A percentile compares a stretch with the other conserved stretches of the same genome.
Conservation (phyloP, 805 yeast genomes). For the Ogataea paraovalis region DNA sequence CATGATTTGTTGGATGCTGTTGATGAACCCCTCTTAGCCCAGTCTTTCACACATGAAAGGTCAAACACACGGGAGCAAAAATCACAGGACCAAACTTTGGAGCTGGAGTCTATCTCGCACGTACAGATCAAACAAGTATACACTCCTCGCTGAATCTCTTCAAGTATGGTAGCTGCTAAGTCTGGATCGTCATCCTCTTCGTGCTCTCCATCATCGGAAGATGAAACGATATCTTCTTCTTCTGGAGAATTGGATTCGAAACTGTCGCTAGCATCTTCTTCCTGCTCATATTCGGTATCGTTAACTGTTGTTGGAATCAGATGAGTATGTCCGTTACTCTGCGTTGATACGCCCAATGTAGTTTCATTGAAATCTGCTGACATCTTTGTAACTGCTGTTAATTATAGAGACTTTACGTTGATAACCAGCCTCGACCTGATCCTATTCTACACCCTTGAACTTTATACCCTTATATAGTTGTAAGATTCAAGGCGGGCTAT, state of each 20-base stretch:
- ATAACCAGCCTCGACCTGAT: too few species aligned
- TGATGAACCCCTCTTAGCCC: conserved; percentile 78
- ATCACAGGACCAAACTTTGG: conserved; percentile 75
- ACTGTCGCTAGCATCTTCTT: neutral
- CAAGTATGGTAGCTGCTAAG: conserved; percentile 39
- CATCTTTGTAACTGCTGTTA: too few species aligned
- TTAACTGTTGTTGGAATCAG: neutral
- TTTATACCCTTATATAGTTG: too few species aligned
- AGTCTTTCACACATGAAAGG: conserved; percentile 74
- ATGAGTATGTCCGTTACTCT: neutral
- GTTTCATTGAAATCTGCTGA: neutral
- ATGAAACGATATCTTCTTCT: neutral
- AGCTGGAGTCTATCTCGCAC: conserved; percentile 63
- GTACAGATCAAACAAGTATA: conserved; percentile 89
- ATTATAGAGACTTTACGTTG: too few species aligned
- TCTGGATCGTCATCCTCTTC: conserved; percentile 1
- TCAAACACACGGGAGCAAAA: conserved; percentile 83
- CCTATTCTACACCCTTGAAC: too few species aligned
- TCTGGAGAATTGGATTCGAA: neutral
- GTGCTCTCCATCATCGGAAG: conserved; percentile 3
- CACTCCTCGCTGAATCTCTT: conserved; percentile 61
- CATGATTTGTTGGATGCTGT: conserved; percentile 57
- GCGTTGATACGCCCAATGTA: neutral
- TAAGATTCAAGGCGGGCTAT: too few species aligned
- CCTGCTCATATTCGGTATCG: neutral